phyloP scores from a whole-genome alignment of 495 filamentous ascomycete species.

The Aspergillus incahuasiensis region DNA sequence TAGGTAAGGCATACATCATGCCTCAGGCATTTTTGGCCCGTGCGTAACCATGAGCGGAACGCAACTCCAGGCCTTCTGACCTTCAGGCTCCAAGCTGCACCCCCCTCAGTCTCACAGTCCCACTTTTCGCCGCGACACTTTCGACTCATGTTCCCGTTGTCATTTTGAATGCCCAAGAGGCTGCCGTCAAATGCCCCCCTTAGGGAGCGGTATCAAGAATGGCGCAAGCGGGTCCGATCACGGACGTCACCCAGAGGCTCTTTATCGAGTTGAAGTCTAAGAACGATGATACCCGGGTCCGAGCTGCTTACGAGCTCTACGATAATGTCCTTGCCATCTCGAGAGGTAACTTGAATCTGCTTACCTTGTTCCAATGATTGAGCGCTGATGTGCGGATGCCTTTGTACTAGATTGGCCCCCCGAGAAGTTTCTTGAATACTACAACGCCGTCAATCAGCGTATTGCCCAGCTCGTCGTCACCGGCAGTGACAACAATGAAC shows the following conservation, averaged over 20 bases:
- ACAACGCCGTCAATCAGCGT: slow-evolving; percentile 68
- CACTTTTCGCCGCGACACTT: slow-evolving; percentile 4
- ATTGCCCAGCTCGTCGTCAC: slow-evolving; percentile 72
- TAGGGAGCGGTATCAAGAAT: slow-evolving; percentile 42
- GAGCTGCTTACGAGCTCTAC: slow-evolving; percentile 51
- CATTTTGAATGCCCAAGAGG: slow-evolving; percentile 32
- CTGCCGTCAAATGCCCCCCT: slow-evolving; percentile 44
- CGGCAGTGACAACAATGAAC: slow-evolving; percentile 78
- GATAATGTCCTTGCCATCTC: slow-evolving; percentile 47
- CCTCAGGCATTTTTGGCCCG: slow-evolving; percentile 5
- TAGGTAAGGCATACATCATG: not conserved
- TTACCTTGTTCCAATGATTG: not conserved
- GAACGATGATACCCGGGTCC: slow-evolving; percentile 45
- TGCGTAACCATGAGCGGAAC: not conserved
- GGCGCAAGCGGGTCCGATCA: slow-evolving; percentile 47
- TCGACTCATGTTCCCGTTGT: slow-evolving; percentile 26
- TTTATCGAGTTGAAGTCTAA: slow-evolving; percentile 51
- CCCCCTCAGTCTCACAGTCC: not conserved
- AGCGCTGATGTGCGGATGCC: slow-evolving; percentile 10
- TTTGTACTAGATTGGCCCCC: slow-evolving; percentile 59
- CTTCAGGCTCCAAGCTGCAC: not conserved
- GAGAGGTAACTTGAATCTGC: slow-evolving; percentile 30
- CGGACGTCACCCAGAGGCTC: slow-evolving; percentile 44
- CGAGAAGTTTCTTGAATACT: slow-evolving; percentile 74
- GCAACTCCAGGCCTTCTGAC: not conserved